Base-by-base conservation (phyloP, 1,284 basidiomycete genomes). In the Microbotryum violaceum region DNA sequence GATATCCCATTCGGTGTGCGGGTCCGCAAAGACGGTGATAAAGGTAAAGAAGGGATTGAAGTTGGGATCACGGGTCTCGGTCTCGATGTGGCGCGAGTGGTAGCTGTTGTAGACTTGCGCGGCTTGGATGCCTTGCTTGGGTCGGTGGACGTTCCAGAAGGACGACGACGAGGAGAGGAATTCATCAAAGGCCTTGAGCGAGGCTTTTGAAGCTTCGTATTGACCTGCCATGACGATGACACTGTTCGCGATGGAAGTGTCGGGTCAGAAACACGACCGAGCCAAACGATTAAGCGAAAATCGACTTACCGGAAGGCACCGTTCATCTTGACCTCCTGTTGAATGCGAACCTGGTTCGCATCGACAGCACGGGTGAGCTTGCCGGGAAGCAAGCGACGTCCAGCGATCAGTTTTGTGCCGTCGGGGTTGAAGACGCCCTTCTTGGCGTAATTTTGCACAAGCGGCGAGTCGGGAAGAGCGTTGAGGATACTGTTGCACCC, bases 261-360 rank as follows among this genome's bases (percentile, higher is more conserved):
- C 33, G 25, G 56, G 33, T 20, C 46, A 31, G 27, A 42, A 45
- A 21, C 49, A 29, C 21, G 37, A 54, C 2, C n/a, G 31, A 8
- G 29, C 9, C 1, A 9, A 29, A 14, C n/a, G 21, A 27, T 21
- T 4, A 3, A 8, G 46, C 14, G 48, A 46, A 46, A 10, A 47
- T 16, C 33, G 47, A 44, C 61, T 23, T 21, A 68, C 58, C 71
- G 70, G 66, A 72, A 72, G 21, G 71, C 70, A 20, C 72, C 72
- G 51, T 71, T 71, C 72, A 74, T 74, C 58, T 68, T 69, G 49
- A 72, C 58, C 67, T 70, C 72, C 55, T 74, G 72, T 62, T 74
- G 71, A 31, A 74, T 67, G 29, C 71, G 56, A 27, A 74, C 69
- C 27, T 68, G 67, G 64, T 74, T 74, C 45, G 71, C 72, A 56